These are phyloP conservation scores for Symbiodinium pilosum DNA, from an alignment of 73 alveolate genomes.

Conservation along the genomic window DNA sequence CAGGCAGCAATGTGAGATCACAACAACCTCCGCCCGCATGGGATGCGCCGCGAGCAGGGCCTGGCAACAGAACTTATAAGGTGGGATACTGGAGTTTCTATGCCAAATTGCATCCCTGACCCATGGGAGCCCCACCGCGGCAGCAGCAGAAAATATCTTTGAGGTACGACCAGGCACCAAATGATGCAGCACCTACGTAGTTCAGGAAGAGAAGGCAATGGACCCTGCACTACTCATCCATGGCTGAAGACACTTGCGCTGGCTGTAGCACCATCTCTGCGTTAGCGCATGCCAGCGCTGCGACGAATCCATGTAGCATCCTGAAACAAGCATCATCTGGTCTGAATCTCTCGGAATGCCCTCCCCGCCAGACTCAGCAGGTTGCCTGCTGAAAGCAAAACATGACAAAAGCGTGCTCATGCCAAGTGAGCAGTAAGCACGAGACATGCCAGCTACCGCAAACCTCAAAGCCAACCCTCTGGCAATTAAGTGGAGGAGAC, in stretches of 20 bases:
- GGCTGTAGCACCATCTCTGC: conserved; percentile 28
- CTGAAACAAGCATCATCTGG: background rate
- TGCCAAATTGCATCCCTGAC: background rate
- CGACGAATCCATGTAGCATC: conserved; percentile 28
- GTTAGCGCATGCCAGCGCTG: conserved; percentile 7
- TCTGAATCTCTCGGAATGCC: background rate
- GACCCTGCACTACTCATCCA: background rate
- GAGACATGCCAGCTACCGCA: background rate
- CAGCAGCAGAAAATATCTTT: background rate
- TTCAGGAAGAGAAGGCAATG: background rate
- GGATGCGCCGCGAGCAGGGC: conserved; percentile 19
- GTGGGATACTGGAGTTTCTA: too few species aligned
- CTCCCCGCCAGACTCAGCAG: too few species aligned
- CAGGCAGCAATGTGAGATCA: background rate
- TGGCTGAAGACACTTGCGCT: too few species aligned
- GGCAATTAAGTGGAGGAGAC: too few species aligned
- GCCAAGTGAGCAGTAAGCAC: background rate
- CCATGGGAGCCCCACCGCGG: background rate
- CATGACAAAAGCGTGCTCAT: too few species aligned
- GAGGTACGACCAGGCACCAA: background rate
- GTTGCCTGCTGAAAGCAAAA: too few species aligned
- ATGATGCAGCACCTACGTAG: background rate
- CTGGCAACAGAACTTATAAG: background rate
- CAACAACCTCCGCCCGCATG: conserved; percentile 27
- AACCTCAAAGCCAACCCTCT: too few species aligned